Evolutionary conservation across 1,139 yeast species (phyloP), one percentile per base, ranked within the genome.

Genomic region (Debaryomycetaceae sp.): DNA sequence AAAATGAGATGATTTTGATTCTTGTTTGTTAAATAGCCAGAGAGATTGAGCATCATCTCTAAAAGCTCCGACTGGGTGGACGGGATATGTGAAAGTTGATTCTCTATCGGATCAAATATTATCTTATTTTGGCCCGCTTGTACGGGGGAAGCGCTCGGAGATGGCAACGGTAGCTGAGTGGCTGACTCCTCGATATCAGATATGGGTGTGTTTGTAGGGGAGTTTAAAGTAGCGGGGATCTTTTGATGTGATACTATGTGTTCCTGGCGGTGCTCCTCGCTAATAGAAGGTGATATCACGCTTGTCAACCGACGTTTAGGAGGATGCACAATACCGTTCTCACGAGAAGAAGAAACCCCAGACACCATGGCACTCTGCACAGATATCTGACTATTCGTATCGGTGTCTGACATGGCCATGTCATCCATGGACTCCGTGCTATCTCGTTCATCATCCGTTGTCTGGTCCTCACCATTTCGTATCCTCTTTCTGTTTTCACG

Each of bases 61-160:
- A 75, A 51, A 31, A 78, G 59, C 39, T 75, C 80, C 2, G 54
- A 56, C 51, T 74, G 78, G 3, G 75, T 70, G 4, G 61, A 42
- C 7, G 82, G 77, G 13, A 62, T 47, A 23, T 51, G 51, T 3
- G 64, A 48, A 31, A 71, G 51, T 17, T 56, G 59, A 20, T 55
- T 52, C 27, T 69, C 67, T 37, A 61, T 54, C 20, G 58, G 54
- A 14, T 53, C 39, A 50, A 49, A 39, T 27, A 51, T 47, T 8
- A 45, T 38, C 36, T 40, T 48, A 34, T 49, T 37, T 22, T 47
- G 44, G 23, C 51, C 49, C 37, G 57, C 60, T 49, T 76, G 83
- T 6, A 73, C 75, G 0, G 87, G 87, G 0, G 87, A 81, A 1
- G 87, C 88, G 54, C 84, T 78, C 0, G 88, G 88, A 5, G 86